phyloP scores from a whole-genome alignment of 2,329 filamentous ascomycete genomes.

The Ophiocordyceps robertsii region DNA sequence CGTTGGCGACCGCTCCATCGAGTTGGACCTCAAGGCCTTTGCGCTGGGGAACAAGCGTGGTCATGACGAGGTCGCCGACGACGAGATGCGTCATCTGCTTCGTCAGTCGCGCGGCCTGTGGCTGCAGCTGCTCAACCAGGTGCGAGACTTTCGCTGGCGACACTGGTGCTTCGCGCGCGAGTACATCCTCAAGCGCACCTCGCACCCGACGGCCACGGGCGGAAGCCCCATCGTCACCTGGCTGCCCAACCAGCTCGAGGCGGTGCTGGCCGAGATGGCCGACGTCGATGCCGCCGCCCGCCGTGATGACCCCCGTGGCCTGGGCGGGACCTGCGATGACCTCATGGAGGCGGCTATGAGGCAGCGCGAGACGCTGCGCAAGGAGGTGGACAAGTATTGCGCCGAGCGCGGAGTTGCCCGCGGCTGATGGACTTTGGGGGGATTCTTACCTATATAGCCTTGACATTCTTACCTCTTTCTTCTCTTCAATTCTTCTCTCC shows the following conservation, averaged over 20 bases:
- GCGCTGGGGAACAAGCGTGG: slow-evolving; percentile 25
- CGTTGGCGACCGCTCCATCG: slow-evolving; percentile 38
- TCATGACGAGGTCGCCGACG: slow-evolving; percentile 5
- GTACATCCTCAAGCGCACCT: slow-evolving; percentile 69
- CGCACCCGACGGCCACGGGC: slow-evolving; percentile 65
- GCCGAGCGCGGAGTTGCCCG: slow-evolving; percentile 38
- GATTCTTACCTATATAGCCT: too few relatives aligned
- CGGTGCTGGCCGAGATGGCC: slow-evolving; percentile 59
- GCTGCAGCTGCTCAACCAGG: slow-evolving; percentile 55
- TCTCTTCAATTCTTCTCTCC: too few relatives aligned
- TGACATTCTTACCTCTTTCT: too few relatives aligned
- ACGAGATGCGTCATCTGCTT: slow-evolving; percentile 27
- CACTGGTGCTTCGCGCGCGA: slow-evolving; percentile 80
- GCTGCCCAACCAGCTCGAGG: slow-evolving; percentile 69
- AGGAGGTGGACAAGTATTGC: slow-evolving; percentile 67
- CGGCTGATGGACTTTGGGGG: background rate
- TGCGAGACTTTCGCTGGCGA: slow-evolving; percentile 69
- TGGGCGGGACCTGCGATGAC: slow-evolving; percentile 34
- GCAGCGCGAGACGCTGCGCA: slow-evolving; percentile 52
- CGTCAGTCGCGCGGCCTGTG: slow-evolving; percentile 45
- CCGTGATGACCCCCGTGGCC: slow-evolving; percentile 22
- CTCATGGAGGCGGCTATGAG: slow-evolving; percentile 55
- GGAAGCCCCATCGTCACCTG: slow-evolving; percentile 75
- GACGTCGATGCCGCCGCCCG: slow-evolving; percentile 35
- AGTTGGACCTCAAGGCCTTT: slow-evolving; percentile 43